Evolutionary conservation across 192 early-diverging fungal species (phyloP).

Genomic region (Coemansia sp.): DNA sequence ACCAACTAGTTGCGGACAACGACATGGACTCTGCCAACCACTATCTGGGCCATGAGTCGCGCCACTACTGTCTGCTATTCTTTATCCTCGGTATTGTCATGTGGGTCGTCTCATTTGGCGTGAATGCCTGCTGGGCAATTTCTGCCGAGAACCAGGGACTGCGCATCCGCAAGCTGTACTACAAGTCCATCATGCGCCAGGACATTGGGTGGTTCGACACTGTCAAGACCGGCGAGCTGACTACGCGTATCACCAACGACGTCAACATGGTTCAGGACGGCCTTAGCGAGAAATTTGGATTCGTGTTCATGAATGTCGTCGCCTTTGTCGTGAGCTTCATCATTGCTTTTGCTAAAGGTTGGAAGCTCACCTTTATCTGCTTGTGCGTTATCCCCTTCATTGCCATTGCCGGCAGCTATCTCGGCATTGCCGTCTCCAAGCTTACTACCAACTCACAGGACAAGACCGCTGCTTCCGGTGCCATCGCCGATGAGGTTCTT

Average conservation of each 20-base stretch:
- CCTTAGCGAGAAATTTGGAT: slow-evolving; percentile 78
- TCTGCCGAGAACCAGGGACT: slow-evolving; percentile 65
- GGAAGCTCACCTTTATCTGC: slow-evolving; percentile 78
- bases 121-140: slow-evolving; percentile 47
- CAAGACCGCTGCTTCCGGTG: slow-evolving; percentile 78
- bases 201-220: slow-evolving; percentile 88
- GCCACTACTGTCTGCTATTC: slow-evolving; percentile 47
- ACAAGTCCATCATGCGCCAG: slow-evolving; percentile 80
- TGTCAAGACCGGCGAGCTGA: slow-evolving; percentile 71
- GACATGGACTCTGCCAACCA: slow-evolving; percentile 22
- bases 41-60: slow-evolving; percentile 28
- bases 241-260: slow-evolving; percentile 82
- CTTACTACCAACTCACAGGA: slow-evolving; percentile 56
- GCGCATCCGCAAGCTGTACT: slow-evolving; percentile 77
- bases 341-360: slow-evolving; percentile 75
- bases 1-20: not conserved
- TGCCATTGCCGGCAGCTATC: slow-evolving; percentile 42
- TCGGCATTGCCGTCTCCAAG: slow-evolving; percentile 54
- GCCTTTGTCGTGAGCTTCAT: slow-evolving; percentile 74
- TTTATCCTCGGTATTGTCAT: slow-evolving; percentile 39
- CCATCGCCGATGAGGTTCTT: slow-evolving; percentile 84
- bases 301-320: slow-evolving; percentile 61
- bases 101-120: slow-evolving; percentile 40
- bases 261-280: slow-evolving; percentile 86
- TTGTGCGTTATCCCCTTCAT: slow-evolving; percentile 70